Conservation (phyloP, 1,139 yeast genomes). For the Candida smagusa region DNA sequence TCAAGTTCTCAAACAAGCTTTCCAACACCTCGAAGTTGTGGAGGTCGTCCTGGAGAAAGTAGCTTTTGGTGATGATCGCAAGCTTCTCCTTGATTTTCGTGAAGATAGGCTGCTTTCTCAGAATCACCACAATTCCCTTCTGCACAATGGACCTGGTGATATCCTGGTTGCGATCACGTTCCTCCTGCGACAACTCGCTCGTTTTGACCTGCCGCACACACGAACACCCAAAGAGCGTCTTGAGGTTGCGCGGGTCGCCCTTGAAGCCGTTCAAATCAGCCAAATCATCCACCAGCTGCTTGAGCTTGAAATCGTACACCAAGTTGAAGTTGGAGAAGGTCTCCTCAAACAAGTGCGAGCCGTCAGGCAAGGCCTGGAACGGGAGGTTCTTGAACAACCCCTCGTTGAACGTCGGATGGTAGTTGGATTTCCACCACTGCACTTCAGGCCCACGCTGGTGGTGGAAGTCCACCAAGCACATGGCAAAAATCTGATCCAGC, state of each 20-base stretch:
- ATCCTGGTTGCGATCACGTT: constrained; percentile 54
- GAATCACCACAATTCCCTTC: constrained; percentile 84
- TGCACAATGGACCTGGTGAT: constrained; percentile 88
- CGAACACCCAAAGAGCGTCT: constrained; percentile 88
- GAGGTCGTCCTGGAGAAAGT: constrained; percentile 77
- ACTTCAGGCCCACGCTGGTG: constrained; percentile 94
- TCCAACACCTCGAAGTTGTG: constrained; percentile 65
- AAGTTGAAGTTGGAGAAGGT: constrained; percentile 89
- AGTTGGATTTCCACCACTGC: constrained; percentile 84
- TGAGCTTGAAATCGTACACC: constrained; percentile 61
- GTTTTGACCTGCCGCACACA: constrained; percentile 83
- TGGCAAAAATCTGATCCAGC: constrained; percentile 60
- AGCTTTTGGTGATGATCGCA: constrained; percentile 84
- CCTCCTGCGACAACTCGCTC: constrained; percentile 48
- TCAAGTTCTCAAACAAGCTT: constrained; percentile 70
- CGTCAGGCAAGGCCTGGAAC: constrained; percentile 95
- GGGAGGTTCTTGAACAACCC: constrained; percentile 83
- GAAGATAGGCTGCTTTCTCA: constrained; percentile 76
- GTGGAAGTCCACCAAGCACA: constrained; percentile 90
- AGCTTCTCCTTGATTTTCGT: constrained; percentile 86
- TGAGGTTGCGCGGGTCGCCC: constrained; percentile 47
- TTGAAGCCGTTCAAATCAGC: constrained; percentile 43
- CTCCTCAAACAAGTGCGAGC: constrained; percentile 87
- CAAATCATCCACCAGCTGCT: constrained; percentile 42
- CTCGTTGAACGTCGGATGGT: constrained; percentile 34